Evolutionary conservation across 139 green algal species (phyloP).

Genomic region (Micractinium sp.): DNA sequence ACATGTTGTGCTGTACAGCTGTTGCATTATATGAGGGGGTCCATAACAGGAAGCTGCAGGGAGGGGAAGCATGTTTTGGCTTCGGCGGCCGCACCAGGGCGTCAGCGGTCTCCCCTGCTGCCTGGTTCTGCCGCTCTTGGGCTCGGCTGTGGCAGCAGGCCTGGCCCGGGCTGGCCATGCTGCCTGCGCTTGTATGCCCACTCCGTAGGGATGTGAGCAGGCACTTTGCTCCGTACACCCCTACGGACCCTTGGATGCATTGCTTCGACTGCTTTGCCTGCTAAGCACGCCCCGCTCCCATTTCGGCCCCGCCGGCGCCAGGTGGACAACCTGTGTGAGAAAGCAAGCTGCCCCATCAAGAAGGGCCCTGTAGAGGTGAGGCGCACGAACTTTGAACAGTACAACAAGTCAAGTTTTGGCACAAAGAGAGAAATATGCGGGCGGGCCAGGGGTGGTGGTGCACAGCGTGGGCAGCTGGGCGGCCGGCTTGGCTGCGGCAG

Average conservation of each 20-base stretch:
- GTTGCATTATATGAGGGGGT: too few relatives aligned
- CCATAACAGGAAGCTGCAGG: too few relatives aligned
- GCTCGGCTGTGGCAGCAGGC: too few relatives aligned
- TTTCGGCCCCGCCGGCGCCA: background rate
- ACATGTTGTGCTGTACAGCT: too few relatives aligned
- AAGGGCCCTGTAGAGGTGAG: background rate
- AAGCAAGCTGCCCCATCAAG: slow-evolving; percentile 7
- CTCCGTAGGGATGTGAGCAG: too few relatives aligned
- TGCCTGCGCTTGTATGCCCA: too few relatives aligned
- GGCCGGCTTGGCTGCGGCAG: too few relatives aligned
- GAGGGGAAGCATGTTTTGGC: too few relatives aligned
- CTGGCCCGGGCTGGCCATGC: too few relatives aligned
- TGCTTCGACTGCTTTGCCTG: background rate
- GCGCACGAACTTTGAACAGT: too few relatives aligned
- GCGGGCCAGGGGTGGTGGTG: background rate
- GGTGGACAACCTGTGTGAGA: slow-evolving; percentile 29
- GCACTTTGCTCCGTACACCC: background rate
- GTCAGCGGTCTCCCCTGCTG: background rate
- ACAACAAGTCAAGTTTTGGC: too few relatives aligned
- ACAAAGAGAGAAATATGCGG: background rate
- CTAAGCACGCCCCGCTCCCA: background rate
- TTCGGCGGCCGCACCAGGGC: too few relatives aligned
- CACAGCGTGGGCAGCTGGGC: background rate
- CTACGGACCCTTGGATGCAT: background rate
- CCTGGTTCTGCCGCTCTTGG: background rate